Conservation (phyloP, 2,329 filamentous ascomycete genomes). For the Atkinsonella hypoxylon region DNA sequence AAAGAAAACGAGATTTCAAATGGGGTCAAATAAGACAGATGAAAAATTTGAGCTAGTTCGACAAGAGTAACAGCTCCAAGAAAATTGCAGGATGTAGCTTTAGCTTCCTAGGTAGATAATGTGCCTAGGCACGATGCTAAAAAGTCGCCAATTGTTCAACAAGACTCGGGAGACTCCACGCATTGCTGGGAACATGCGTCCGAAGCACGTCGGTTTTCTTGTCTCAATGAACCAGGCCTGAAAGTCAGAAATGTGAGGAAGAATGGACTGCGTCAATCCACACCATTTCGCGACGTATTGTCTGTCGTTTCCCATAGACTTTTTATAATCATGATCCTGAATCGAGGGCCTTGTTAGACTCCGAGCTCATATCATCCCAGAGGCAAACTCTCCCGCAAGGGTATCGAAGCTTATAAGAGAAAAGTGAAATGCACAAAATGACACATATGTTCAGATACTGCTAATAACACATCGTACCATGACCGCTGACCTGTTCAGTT, state of each 20-base stretch:
- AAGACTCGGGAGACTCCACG: not conserved
- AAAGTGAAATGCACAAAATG: slow-evolving; percentile 11
- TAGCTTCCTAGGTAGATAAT: not conserved
- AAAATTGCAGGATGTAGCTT: not conserved
- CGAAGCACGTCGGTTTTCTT: not conserved
- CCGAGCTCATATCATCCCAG: slow-evolving; percentile 2
- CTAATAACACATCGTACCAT: not conserved
- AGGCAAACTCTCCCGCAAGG: slow-evolving; percentile 16
- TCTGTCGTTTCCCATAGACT: not conserved
- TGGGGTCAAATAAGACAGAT: not conserved
- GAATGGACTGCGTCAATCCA: not conserved
- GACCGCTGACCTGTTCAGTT: slow-evolving; percentile 42
- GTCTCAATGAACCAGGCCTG: not conserved
- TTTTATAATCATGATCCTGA: not conserved
- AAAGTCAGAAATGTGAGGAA: not conserved
- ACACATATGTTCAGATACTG: slow-evolving; percentile 9
- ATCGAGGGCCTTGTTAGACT: not conserved
- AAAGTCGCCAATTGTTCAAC: not conserved
- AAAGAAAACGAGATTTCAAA: slow-evolving; percentile 1
- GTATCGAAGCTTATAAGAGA: slow-evolving; percentile 19
- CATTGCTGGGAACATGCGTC: not conserved
- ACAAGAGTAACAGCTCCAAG: slow-evolving; percentile 5
- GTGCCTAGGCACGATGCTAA: not conserved
- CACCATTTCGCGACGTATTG: not conserved
- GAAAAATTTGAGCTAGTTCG: slow-evolving; percentile 1